Evolutionary conservation across 768 basidiomycete species (phyloP), one percentile per base, ranked within the genome.

Genomic region (Leucocoprinus birnbaumii): DNA sequence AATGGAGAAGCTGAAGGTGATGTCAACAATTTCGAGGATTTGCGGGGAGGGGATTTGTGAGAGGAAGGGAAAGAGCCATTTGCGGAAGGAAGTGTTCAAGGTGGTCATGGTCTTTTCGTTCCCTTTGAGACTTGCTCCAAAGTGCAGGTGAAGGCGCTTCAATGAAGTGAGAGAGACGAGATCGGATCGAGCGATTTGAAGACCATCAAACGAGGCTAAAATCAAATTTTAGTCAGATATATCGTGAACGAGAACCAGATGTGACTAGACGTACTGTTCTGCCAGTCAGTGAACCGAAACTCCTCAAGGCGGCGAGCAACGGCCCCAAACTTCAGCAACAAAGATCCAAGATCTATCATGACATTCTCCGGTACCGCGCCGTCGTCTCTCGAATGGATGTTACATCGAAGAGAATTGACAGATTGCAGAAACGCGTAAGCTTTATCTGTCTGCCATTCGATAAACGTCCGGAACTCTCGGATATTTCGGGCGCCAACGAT

Each of bases 281-380:
- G 53, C 53, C 46, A 55, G 40, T 55, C 53, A 22, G 34, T 27
- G 18, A 55, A 22, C 13, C 27, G 46, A 19, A 55, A 34, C 26
- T 55, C 53, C 14, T 48, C 46, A 27, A 55, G 46, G 22, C 24
- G 14, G 14, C 4, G 18, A 34, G 34, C 27, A 35, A 48, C n/a
- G 10, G 25, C 18, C 6, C 53, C 53, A 34, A 55, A 19, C 8
- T 27, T 25, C 19, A 70, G 6, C 65, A 68, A 45, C 68, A 84
- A 65, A 76, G 80, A 3, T 73, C 80, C 44, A 75, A 80, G 43
- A 73, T 86, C 63, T 70, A 85, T 48, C 73, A 78, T 37, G 80
- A 81, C 41, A 71, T 87, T 56, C 16, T 31, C 47, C n/a, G 53
- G 46, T 22, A 21, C 34, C 24, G 46, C 46, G 6, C 37, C 31